Conservation (phyloP, 257 asterid genomes). For the Buddleja alternifolia region DNA sequence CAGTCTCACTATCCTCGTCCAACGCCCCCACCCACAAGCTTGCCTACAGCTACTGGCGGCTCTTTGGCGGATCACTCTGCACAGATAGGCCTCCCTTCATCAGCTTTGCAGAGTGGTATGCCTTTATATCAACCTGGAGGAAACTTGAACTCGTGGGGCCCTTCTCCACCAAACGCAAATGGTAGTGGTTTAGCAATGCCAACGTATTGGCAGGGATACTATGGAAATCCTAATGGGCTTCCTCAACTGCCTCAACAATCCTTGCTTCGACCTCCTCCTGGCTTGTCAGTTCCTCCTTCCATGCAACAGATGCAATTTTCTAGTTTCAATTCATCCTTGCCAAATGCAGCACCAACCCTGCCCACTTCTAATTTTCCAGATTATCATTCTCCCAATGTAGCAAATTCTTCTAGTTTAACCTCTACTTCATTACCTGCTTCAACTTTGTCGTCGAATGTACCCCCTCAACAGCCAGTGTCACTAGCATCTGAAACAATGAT, state of each 20-base stretch:
- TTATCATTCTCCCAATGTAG: slow-evolving; percentile 45
- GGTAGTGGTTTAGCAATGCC: slow-evolving; percentile 83
- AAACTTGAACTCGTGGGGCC: slow-evolving; percentile 83
- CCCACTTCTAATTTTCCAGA: slow-evolving; percentile 63
- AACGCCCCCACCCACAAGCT: slow-evolving; percentile 58
- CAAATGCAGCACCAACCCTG: slow-evolving; percentile 47
- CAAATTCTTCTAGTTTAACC: slow-evolving; percentile 46
- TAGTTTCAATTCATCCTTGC: slow-evolving; percentile 63
- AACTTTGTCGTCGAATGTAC: slow-evolving; percentile 50
- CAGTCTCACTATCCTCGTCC: slow-evolving; percentile 94
- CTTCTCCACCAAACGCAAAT: slow-evolving; percentile 74
- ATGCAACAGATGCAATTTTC: slow-evolving; percentile 86
- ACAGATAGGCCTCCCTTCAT: slow-evolving; percentile 68
- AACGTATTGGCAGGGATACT: slow-evolving; percentile 94
- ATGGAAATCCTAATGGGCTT: slow-evolving; percentile 78
- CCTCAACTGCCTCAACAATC: slow-evolving; percentile 85
- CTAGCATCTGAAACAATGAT: slow-evolving; percentile 49
- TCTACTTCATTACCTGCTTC: slow-evolving; percentile 55
- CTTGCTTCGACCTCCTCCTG: slow-evolving; percentile 84
- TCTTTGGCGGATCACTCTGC: slow-evolving; percentile 58
- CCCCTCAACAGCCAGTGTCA: slow-evolving; percentile 55
- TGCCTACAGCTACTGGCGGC: slow-evolving; percentile 64
- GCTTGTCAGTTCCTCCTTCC: slow-evolving; percentile 68
- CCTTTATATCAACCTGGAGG: slow-evolving; percentile 96
- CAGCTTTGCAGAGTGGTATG: slow-evolving; percentile 63